A percentile compares a stretch with the other conserved stretches of the same genome.
phyloP scores from a whole-genome alignment of 176 grass and related monocot genomes.

The Oryza meyeriana region DNA sequence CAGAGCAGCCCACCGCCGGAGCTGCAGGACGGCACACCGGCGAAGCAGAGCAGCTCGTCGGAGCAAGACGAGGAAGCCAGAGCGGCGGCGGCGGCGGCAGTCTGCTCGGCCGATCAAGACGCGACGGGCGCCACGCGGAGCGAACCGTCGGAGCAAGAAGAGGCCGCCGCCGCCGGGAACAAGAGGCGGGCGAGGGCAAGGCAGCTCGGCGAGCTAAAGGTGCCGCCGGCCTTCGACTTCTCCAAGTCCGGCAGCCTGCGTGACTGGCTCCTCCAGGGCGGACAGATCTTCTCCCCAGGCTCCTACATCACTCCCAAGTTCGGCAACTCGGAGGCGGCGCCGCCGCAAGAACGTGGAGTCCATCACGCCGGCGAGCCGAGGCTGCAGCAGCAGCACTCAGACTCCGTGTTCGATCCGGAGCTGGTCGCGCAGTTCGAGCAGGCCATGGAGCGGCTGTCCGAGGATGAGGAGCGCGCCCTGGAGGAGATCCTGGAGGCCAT shows the following conservation, averaged over 20 bases:
- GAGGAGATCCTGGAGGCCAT: constrained; percentile 46
- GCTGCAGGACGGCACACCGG: not conserved
- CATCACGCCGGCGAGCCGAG: not conserved
- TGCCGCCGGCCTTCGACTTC: constrained; percentile 66
- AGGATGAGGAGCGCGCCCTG: constrained; percentile 62
- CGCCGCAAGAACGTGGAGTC: not conserved
- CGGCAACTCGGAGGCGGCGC: constrained; percentile 4
- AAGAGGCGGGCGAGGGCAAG: constrained; percentile 50
- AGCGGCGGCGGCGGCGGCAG: no score
- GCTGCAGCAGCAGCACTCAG: not conserved
- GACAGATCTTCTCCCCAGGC: constrained; percentile 67
- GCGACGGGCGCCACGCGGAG: not conserved
- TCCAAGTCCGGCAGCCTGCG: constrained; percentile 63
- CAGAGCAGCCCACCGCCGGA: constrained; percentile 16
- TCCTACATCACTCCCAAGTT: constrained; percentile 73
- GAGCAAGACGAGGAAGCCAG: constrained; percentile 16
- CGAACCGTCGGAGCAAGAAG: not conserved
- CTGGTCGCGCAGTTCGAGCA: constrained; percentile 57
- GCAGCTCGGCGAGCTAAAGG: constrained; percentile 51
- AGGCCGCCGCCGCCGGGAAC: not conserved
- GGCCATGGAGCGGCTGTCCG: constrained; percentile 61
- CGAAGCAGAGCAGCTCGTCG: not conserved
- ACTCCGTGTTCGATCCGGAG: constrained; percentile 64
- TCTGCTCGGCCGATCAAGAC: not conserved
- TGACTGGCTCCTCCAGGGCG: constrained; percentile 72